Base-by-base conservation (phyloP, 2,329 filamentous ascomycete genomes). In the Hymenoscyphus salicellus region DNA sequence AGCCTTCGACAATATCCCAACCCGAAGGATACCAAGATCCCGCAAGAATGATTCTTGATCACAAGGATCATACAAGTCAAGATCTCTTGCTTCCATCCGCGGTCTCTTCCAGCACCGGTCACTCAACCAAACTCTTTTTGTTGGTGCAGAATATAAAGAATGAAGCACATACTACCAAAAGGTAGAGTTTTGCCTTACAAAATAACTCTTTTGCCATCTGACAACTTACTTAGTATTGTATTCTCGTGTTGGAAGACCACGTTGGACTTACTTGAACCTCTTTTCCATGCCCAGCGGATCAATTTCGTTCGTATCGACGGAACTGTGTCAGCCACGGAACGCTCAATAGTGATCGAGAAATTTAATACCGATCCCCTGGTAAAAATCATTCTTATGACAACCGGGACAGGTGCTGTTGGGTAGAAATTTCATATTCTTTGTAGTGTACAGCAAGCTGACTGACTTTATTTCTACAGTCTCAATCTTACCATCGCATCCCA, bases 181-280 rank as follows among this genome's bases (percentile, higher is more conserved):
- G 30, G 30, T 32, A 32, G 7, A 4, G 30, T 32, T 7, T 32
- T 32, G 3, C 7, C 30, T 4, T 32, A 7, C 3, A 3, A 4
- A 32, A 32, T n/a, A 32, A 32, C 7, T 3, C 30, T 32, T 32
- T 32, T 7, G 30, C 7, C 30, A 4, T 4, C 7, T 32, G 7
- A 32, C 30, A 3, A 7, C 30, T 32, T 7, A 3, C 7, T 32
- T 28, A 69, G 67, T 30, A 69, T 69, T 59, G 56, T 70, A 2
- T 70, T 70, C 56, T 70, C 69, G 8, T 67, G 63, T 41, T 69
- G 67, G 69, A 70, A 67, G 58, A 63, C 28, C 46, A 63, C 66
- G 16, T 60, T 70, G 16, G 66, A 70, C 58, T 63, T 70, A 3
- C 36, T 70, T 58, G 65, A 52, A 14, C 61, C 23, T 1, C 62